Conservation (phyloP, 139 green algal species). For the Tetraselmis chui region DNA sequence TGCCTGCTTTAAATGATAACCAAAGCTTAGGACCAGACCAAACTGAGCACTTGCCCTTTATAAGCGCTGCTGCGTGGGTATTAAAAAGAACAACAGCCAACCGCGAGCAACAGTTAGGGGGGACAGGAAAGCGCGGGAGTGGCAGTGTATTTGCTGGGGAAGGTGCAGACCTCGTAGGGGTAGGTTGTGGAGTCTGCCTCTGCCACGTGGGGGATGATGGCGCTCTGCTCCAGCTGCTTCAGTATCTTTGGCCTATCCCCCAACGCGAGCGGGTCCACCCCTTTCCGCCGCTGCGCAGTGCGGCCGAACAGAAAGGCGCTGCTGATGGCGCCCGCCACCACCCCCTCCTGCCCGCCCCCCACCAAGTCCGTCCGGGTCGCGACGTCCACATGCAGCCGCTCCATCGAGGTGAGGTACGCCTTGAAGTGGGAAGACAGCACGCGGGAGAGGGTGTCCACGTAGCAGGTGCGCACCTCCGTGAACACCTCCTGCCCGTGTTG, state of each 20-base stretch:
- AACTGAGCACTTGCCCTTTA: too few species aligned
- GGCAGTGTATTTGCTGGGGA: too few species aligned
- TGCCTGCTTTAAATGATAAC: too few species aligned
- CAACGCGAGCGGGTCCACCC: constrained; percentile 57
- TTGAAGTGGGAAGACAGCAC: constrained; percentile 81
- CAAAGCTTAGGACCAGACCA: too few species aligned
- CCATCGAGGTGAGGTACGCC: constrained; percentile 76
- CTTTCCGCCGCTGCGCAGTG: neutral
- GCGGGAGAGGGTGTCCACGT: constrained; percentile 67
- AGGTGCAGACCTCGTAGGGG: constrained; percentile 65
- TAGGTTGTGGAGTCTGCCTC: constrained; percentile 59
- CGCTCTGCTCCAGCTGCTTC: constrained; percentile 58
- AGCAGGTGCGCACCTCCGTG: constrained; percentile 55
- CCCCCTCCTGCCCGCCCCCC: constrained; percentile 14
- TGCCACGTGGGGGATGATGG: constrained; percentile 81
- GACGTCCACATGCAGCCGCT: constrained; percentile 50
- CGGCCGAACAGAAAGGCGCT: constrained; percentile 12
- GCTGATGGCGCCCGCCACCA: neutral
- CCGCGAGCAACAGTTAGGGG: too few species aligned
- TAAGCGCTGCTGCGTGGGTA: too few species aligned
- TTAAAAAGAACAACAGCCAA: too few species aligned
- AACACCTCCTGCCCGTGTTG: constrained; percentile 64
- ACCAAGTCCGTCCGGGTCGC: constrained; percentile 43
- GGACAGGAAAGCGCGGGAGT: neutral
- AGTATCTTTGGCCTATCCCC: constrained; percentile 58